A percentile compares a stretch with the other conserved stretches of the same genome.
These are phyloP conservation scores for Coemansia sp. DNA, from an alignment of 192 early-diverging fungal genomes.

Conservation along the genomic window DNA sequence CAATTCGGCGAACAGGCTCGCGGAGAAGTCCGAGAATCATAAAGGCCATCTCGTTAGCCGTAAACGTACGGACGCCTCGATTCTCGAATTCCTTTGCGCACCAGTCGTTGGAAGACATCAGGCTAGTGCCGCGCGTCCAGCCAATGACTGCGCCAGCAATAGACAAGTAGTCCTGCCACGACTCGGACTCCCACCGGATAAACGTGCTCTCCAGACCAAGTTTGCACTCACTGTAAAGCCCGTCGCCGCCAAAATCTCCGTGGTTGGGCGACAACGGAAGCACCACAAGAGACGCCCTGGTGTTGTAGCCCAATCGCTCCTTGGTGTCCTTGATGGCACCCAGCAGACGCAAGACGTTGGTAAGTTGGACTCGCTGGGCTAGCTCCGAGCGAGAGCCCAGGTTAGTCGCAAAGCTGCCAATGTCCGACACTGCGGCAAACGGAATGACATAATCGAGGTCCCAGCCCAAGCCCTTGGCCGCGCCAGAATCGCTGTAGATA, in stretches of 20 bases:
- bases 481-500: constrained; percentile 68
- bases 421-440: constrained; percentile 90
- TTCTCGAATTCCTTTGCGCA: constrained; percentile 85
- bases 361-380: constrained; percentile 91
- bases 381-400: constrained; percentile 88
- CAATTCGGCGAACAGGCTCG: constrained; percentile 68
- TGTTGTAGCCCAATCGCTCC: constrained; percentile 67
- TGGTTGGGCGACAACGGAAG: constrained; percentile 96
- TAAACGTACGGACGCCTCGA: constrained; percentile 88
- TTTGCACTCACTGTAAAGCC: constrained; percentile 93
- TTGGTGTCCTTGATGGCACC: constrained; percentile 85
- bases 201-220: constrained; percentile 88
- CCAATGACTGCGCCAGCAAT: constrained; percentile 93
- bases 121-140: constrained; percentile 95
- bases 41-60: constrained; percentile 90
- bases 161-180: constrained; percentile 81
- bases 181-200: constrained; percentile 87
- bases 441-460: constrained; percentile 94
- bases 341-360: constrained; percentile 83
- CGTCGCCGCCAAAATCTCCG: constrained; percentile 89
- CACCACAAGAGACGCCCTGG: constrained; percentile 83
- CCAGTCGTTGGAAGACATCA: constrained; percentile 90
- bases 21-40: constrained; percentile 87
- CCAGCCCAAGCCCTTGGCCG: constrained; percentile 68
- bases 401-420: constrained; percentile 79